A percentile compares a stretch with the other conserved stretches of the same genome.
These are phyloP conservation scores for Ceratobasidium theobromae DNA, from an alignment of 1,284 basidiomycete genomes.

Conservation along the genomic window DNA sequence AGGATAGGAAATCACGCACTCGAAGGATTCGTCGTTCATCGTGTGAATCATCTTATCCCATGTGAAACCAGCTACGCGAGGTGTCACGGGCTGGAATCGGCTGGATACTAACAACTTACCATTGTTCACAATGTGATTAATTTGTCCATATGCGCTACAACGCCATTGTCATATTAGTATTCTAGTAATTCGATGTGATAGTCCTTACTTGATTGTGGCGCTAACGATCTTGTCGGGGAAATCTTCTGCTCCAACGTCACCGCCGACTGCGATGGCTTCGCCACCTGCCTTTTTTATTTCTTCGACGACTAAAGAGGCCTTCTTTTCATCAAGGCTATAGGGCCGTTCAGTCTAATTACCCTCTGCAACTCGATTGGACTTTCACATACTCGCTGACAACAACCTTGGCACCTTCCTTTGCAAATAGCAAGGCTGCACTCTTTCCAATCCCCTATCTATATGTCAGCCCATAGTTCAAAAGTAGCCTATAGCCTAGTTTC, in stretches of 20 bases:
- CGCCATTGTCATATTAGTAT: not conserved
- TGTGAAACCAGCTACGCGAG: conserved; percentile 70
- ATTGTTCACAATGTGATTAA: conserved; percentile 87
- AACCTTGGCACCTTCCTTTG: conserved; percentile 83
- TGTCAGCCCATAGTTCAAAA: conserved; percentile 15
- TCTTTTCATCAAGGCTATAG: conserved; percentile 64
- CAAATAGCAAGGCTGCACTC: conserved; percentile 73
- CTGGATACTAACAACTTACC: conserved; percentile 47
- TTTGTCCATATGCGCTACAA: conserved; percentile 70
- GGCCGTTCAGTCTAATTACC: not conserved
- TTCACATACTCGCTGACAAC: conserved; percentile 74
- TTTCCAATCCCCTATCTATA: conserved; percentile 67
- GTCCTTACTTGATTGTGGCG: conserved; percentile 68
- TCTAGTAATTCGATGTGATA: conserved; percentile 31
- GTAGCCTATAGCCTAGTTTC: conserved; percentile 28
- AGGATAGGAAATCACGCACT: conserved; percentile 40
- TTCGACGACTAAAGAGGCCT: conserved; percentile 63
- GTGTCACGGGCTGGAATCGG: not conserved
- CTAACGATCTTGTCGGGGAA: conserved; percentile 79
- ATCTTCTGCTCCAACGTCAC: conserved; percentile 78
- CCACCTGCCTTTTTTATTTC: conserved; percentile 77
- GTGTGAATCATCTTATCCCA: conserved; percentile 57
- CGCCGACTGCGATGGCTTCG: conserved; percentile 67
- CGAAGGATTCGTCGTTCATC: conserved; percentile 78
- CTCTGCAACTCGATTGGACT: conserved; percentile 39